Percentiles rank a stretch among this genome's conserved stretches.
These are phyloP conservation scores for Retiboletus flavoniger DNA, from an alignment of 1,284 basidiomycete genomes.

Conservation along the genomic window DNA sequence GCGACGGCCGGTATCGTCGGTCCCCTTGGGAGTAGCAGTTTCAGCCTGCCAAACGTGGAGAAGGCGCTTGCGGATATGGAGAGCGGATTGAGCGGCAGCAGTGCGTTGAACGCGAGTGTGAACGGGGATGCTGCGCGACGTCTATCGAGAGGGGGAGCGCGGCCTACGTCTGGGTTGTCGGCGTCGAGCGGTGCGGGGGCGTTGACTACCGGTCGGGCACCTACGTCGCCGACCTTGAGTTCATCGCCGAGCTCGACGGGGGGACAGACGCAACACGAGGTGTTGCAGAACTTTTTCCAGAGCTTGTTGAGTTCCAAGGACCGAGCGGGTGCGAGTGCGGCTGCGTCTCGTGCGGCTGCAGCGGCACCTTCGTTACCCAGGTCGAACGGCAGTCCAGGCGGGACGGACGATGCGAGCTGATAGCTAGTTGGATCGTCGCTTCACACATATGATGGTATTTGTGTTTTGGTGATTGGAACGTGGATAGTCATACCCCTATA, in stretches of 20 bases:
- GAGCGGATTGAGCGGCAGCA: slow-evolving; percentile 42
- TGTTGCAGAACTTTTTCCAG: slow-evolving; percentile 85
- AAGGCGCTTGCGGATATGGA: slow-evolving; percentile 86
- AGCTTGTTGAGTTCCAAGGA: slow-evolving; percentile 71
- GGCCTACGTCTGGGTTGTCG: slow-evolving; percentile 29
- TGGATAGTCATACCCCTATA: slow-evolving; percentile 4
- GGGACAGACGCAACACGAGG: slow-evolving; percentile 73
- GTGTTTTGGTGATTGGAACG: background rate
- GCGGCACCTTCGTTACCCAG: slow-evolving; percentile 16
- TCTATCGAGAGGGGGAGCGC: slow-evolving; percentile 30
- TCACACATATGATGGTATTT: background rate
- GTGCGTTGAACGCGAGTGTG: slow-evolving; percentile 30
- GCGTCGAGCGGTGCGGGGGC: slow-evolving; percentile 14
- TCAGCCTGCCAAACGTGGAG: slow-evolving; percentile 83
- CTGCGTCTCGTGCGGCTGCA: slow-evolving; percentile 24
- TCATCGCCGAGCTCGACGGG: slow-evolving; percentile 49
- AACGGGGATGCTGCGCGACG: slow-evolving; percentile 38
- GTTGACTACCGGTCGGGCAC: slow-evolving; percentile 19
- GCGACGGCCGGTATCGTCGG: slow-evolving; percentile 72
- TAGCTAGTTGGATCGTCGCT: background rate
- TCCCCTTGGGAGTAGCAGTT: slow-evolving; percentile 80
- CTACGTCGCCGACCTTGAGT: slow-evolving; percentile 42
- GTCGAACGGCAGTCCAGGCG: slow-evolving; percentile 33
- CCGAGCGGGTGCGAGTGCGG: slow-evolving; percentile 36
- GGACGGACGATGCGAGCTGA: slow-evolving; percentile 38